Evolutionary conservation across 139 green algal genomes (phyloP).

Genomic region (Tetradesmus obliquus): DNA sequence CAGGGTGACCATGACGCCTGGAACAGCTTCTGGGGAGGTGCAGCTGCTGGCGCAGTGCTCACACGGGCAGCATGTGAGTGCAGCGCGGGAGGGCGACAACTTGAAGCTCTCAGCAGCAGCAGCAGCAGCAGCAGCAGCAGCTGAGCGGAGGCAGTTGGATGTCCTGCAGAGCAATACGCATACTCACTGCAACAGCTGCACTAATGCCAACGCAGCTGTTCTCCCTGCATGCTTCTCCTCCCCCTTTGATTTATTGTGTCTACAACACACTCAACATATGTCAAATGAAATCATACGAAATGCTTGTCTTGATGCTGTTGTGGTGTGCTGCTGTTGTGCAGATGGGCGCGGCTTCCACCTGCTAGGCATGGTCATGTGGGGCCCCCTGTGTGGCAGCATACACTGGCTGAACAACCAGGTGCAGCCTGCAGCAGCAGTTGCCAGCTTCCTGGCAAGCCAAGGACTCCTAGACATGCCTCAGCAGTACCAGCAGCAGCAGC

Average conservation of each 20-base stretch:
- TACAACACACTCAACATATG: too few species aligned
- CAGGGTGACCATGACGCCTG: conserved; percentile 17
- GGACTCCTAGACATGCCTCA: background rate
- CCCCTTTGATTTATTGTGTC: too few species aligned
- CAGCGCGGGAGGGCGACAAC: background rate
- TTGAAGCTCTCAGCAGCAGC: too few species aligned
- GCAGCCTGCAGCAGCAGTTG: background rate
- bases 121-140: background rate
- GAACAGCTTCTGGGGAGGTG: conserved; percentile 13
- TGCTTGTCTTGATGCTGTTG: too few species aligned
- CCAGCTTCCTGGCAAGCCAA: background rate
- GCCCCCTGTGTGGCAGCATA: background rate
- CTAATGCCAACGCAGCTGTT: too few species aligned
- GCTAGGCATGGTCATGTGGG: background rate
- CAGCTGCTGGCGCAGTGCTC: background rate
- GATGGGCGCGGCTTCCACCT: conserved; percentile 2
- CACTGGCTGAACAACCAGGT: background rate
- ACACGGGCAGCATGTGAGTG: background rate
- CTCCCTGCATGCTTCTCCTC: too few species aligned
- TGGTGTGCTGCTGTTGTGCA: background rate
- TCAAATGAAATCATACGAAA: too few species aligned
- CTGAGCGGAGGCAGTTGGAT: too few species aligned
- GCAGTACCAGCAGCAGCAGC: background rate
- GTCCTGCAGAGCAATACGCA: too few species aligned
- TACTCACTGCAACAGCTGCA: too few species aligned